Evolutionary conservation across 768 basidiomycete species (phyloP), one percentile per base, ranked within the genome.

Genomic region (Chalciporus piperatus): DNA sequence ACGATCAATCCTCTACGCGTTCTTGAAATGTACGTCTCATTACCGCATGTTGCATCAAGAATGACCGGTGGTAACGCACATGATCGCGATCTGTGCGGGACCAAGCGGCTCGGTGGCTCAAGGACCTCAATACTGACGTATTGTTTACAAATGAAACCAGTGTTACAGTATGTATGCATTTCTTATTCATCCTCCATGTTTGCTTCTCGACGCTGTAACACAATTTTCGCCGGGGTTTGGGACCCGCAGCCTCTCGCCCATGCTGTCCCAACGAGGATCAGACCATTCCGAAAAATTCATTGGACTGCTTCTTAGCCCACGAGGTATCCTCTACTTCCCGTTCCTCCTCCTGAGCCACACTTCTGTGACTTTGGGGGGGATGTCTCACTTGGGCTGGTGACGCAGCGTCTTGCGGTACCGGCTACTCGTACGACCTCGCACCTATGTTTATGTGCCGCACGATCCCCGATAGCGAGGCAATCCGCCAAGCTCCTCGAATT

Each of bases 111-210:
- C 85, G 40, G 76, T 95, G 67, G 35, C 78, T 97, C 43, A 68
- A 76, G 17, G 85, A 81, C 44, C 75, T 81, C 32, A 70, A 80
- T 42, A 93, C 93, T 35, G 94, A 97, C 68, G 80, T 94, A 23
- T 92, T 89, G 68, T 76, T 94, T 61, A 98, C 96, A 2, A 95
- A 94, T 11, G 93, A 98, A 72, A 90, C 95, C 89, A 68, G 79
- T n/a, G n/a, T n/a, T n/a, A n/a, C n/a, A n/a, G n/a, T 93, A 96
- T 70, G 91, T 92, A 69, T n/a, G n/a, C n/a, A n/a, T n/a, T n/a
- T n/a, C 57, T 42, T 55, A 54, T 52, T 32, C 10, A 32, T 25
- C 54, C 49, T 57, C 62, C 57, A 40, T 54, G 58, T 66, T 61
- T 6, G 3, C 2, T 7, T 39, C 20, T 40, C 35, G n/a, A 7